Evolutionary conservation across 2,329 filamentous ascomycete species (phyloP), one percentile per base, ranked within the genome.

Genomic region (Alternaria tenuissima): DNA sequence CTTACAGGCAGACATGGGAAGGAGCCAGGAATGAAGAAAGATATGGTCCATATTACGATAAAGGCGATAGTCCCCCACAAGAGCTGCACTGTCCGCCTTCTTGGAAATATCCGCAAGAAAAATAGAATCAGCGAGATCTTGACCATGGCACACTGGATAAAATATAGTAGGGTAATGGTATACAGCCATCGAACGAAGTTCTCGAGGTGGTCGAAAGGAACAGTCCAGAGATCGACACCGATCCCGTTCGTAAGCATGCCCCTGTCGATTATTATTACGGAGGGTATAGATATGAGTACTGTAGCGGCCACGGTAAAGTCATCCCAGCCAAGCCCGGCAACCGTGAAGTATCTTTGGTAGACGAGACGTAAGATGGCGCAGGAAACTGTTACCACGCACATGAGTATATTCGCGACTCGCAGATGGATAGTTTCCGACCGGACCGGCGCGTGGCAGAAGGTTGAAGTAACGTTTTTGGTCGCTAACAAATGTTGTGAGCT

Each of bases 171-270:
- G 48, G 75, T 71, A 22, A 70, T 58, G 7, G 67, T 53, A 61
- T 73, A 76, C 16, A 74, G 65, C n/a, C 47, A 61, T 22, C 60
- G 49, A 14, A 76, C 67, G 20, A 86, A 83, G 1, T 67, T 64
- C 12, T 78, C 82, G 43, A 86, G 78, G 14, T 78, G 63, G 0
- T 74, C 66, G 0, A 75, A 68, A 0, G 73, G 59, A 1, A 86
- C 61, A 0, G 81, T 82, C 84, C 84, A 86, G 24, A 85, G 74
- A 55, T 86, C 84, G 12, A 69, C 76, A 3, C 84, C 83, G 3
- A 85, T 69, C 0, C 84, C 84, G 36, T 54, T 57, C 2, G 59
- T 62, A 18, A 65, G 32, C 7, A 54, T 36, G 3, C 56, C 51
- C 11, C 59, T 32, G 18, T 66, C 64, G 34, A 66, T 53, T 5